Evolutionary conservation across 208 protist species (phyloP), one percentile per base, ranked within the genome.

Genomic region (Acanthamoeba culbertsoni): DNA sequence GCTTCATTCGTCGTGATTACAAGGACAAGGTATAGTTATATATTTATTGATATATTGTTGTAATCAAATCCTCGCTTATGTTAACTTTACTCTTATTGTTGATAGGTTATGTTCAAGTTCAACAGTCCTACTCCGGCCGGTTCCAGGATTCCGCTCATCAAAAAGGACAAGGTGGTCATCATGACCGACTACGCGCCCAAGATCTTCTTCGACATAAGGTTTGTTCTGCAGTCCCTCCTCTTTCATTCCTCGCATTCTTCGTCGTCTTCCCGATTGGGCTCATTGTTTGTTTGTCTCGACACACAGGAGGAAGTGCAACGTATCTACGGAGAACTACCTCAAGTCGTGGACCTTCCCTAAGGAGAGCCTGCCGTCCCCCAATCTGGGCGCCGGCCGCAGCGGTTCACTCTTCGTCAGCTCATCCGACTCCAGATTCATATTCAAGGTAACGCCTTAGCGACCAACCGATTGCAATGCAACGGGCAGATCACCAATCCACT

Each of bases 131-230:
- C 71, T 1, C 71, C 71, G 46, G 71, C 20, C 43, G 71, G 71
- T 35, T 82, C 71, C 42, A 26, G 71, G 16, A 82, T 82, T 55
- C 71, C 71, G 42, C 71, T 82, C 71, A 82, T 82, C 42, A 82
- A 82, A 43, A 82, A 82, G 71, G 71, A 82, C 71, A 82, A 82
- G 42, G 71, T 82, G n/a, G 71, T 82, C n/a, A 37, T 82, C 26
- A 82, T 82, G 71, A 82, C 71, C 42, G 71, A 82, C 45, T 82
- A 82, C 71, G 71, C 71, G 4, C 71, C 71, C 10, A 48, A 53
- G 42, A 35, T 82, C 43, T 82, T 82, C 71, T n/a, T 55, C 28
- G 16, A 82, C 45, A 3, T 82, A 23, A 26, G 71, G 71, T 82
- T 26, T 26, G 26, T 28, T 63, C 40, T n/a, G n/a, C n/a, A n/a